Conservation (phyloP, 1,284 basidiomycete genomes). For the Leucoagaricus sp. region DNA sequence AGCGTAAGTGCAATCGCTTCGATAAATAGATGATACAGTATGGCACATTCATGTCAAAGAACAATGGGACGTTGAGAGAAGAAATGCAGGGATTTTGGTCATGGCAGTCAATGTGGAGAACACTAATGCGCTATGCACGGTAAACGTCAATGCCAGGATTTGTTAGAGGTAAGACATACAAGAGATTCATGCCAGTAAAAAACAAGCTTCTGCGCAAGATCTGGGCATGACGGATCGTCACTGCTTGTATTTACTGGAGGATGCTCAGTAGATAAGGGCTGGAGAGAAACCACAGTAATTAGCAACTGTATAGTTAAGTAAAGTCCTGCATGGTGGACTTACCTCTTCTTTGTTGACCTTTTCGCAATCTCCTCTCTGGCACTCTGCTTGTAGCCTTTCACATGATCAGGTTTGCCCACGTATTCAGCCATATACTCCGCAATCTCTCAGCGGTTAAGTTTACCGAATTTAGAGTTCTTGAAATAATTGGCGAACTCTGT, state of each 20-base stretch:
- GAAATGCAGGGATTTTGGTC: conserved; percentile 74
- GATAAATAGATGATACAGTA: conserved; percentile 67
- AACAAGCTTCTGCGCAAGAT: conserved; percentile 61
- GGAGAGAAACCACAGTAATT: not conserved
- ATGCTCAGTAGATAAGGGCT: conserved; percentile 53
- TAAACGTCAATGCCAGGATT: too few relatives aligned
- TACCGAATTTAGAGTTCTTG: conserved; percentile 38
- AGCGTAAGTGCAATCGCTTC: conserved; percentile 70
- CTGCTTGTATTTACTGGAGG: conserved; percentile 64
- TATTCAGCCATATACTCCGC: conserved; percentile 41
- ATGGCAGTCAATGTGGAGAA: conserved; percentile 57
- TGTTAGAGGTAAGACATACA: too few relatives aligned
- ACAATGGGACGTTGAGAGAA: conserved; percentile 77
- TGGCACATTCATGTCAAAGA: conserved; percentile 56
- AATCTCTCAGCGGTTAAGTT: conserved; percentile 47
- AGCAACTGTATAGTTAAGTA: not conserved
- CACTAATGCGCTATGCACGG: conserved; percentile 44
- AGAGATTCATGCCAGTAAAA: conserved; percentile 37
- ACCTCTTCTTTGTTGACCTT: conserved; percentile 33
- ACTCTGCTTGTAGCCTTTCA: conserved; percentile 47
- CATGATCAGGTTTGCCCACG: conserved; percentile 38
- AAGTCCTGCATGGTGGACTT: not conserved
- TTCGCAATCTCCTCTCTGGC: conserved; percentile 53
- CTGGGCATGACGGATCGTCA: conserved; percentile 67
- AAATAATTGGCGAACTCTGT: conserved; percentile 62